Percentiles rank a stretch among this genome's conserved stretches.
Evolutionary conservation across 2,329 filamentous ascomycete genomes (phyloP).

Genomic region (Conoideocrella luteorostrata): DNA sequence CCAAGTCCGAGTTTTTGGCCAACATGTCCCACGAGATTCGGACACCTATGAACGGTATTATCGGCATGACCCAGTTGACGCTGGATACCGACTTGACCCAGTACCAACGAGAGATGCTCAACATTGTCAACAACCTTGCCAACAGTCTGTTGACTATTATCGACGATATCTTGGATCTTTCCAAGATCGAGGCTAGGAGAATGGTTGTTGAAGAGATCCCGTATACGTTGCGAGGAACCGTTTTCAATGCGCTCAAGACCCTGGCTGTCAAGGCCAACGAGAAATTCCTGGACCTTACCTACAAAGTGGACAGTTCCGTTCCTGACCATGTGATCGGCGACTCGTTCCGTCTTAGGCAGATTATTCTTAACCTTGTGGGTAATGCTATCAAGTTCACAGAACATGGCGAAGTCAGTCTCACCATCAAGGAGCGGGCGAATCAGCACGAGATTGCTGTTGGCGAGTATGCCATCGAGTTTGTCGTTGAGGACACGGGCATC

Average conservation of each 20-base stretch:
- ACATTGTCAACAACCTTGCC: conserved; percentile 93
- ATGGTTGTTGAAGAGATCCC: conserved; percentile 99
- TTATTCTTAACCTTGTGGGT: conserved; percentile 93
- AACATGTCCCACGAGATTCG: conserved; percentile 99
- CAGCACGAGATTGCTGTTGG: conserved; percentile 57
- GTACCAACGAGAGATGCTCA: conserved; percentile 96
- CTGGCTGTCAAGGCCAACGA: conserved; percentile 96
- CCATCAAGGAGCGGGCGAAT: conserved; percentile 66
- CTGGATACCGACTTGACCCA: conserved; percentile 91
- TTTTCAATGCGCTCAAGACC: conserved; percentile 96
- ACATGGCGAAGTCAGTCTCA: conserved; percentile 89
- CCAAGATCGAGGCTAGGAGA: conserved; percentile 85
- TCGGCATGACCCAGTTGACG: conserved; percentile 95
- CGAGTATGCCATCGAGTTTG: conserved; percentile 92
- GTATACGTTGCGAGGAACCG: conserved; percentile 86
- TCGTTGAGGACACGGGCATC: conserved; percentile 93
- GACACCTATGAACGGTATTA: conserved; percentile 96
- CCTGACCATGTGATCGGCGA: conserved; percentile 95
- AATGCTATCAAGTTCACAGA: conserved; percentile 99
- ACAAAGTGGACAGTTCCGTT: conserved; percentile 87
- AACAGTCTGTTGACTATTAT: conserved; percentile 97
- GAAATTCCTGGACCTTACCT: conserved; percentile 86
- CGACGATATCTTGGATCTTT: conserved; percentile 71
- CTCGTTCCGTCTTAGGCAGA: conserved; percentile 91
- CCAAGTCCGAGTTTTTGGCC: conserved; percentile 95